A percentile compares a stretch with the other conserved stretches of the same genome.
Evolutionary conservation across 306 rosid species (phyloP).

Genomic region (Crotalaria pallida): DNA sequence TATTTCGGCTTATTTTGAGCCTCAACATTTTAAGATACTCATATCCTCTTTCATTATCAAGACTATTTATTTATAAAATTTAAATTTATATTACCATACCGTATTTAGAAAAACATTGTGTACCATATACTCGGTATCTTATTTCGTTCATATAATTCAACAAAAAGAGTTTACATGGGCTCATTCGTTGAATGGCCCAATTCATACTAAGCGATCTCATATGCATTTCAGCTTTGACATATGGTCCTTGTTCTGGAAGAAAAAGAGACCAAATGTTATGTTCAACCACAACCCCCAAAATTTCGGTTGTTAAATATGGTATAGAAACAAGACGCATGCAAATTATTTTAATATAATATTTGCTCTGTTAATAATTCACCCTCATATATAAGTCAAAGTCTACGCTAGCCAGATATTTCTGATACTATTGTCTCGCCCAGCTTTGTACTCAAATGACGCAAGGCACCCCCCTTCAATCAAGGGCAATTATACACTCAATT

Average conservation of each 20-base stretch:
- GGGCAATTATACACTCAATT: constrained; percentile 23
- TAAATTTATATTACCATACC: too few relatives aligned
- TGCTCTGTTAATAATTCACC: neutral
- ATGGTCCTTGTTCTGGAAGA: neutral
- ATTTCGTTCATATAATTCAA: neutral
- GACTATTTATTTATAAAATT: too few relatives aligned
- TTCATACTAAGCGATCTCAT: neutral
- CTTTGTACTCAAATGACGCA: constrained; percentile 25
- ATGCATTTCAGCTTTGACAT: neutral
- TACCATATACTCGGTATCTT: too few relatives aligned
- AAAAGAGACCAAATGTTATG: neutral
- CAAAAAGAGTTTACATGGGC: neutral
- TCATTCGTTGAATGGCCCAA: constrained; percentile 16
- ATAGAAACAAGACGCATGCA: neutral
- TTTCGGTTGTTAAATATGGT: constrained; percentile 13
- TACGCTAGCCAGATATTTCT: constrained; percentile 20
- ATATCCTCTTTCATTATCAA: too few relatives aligned
- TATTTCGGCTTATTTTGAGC: too few relatives aligned
- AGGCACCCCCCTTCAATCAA: constrained; percentile 28
- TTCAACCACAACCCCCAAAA: neutral
- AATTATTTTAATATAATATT: constrained; percentile 2
- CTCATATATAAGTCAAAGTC: constrained; percentile 28
- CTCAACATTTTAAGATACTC: too few relatives aligned
- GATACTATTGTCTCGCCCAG: neutral
- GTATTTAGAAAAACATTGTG: too few relatives aligned